Percentiles rank a stretch among this genome's conserved stretches.
These are phyloP conservation scores for Trametes punicea DNA, from an alignment of 768 basidiomycete species.

Conservation along the genomic window DNA sequence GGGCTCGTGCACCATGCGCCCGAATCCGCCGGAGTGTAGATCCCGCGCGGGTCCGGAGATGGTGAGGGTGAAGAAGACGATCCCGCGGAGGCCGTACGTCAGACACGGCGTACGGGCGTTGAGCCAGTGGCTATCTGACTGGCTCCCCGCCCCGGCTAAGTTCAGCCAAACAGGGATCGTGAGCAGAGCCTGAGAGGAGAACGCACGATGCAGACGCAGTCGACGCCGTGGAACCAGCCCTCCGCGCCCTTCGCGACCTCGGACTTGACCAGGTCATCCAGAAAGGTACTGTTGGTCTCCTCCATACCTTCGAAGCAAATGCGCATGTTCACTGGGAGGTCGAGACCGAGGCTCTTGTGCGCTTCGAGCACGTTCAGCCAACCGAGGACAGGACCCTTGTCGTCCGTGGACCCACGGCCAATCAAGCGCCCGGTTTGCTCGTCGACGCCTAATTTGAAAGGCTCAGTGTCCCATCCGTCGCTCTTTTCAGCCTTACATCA, in stretches of 20 bases:
- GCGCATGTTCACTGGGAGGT: constrained; percentile 84
- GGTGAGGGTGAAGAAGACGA: constrained; percentile 81
- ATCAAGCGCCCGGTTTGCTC: constrained; percentile 58
- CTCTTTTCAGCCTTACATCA: constrained; percentile 37
- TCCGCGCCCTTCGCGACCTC: constrained; percentile 64
- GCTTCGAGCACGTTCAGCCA: constrained; percentile 92
- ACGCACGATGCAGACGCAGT: constrained; percentile 89
- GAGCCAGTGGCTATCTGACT: constrained; percentile 96
- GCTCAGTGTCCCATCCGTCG: constrained; percentile 89
- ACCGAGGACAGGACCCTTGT: constrained; percentile 86
- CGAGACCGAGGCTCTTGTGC: constrained; percentile 59
- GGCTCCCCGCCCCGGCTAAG: not conserved
- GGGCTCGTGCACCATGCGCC: constrained; percentile 79
- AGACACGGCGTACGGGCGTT: constrained; percentile 76
- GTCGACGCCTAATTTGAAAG: constrained; percentile 66
- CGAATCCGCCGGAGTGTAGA: constrained; percentile 88
- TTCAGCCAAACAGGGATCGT: not conserved
- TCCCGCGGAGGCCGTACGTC: constrained; percentile 87
- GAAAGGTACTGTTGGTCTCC: constrained; percentile 87
- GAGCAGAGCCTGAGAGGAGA: not conserved
- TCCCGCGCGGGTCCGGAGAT: constrained; percentile 83
- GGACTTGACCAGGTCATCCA: constrained; percentile 78
- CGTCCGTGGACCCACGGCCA: constrained; percentile 86
- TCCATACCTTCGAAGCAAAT: constrained; percentile 99
- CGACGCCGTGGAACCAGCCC: constrained; percentile 83